Conservation (phyloP, 257 asterid genomes). For the Petunia secreta region DNA sequence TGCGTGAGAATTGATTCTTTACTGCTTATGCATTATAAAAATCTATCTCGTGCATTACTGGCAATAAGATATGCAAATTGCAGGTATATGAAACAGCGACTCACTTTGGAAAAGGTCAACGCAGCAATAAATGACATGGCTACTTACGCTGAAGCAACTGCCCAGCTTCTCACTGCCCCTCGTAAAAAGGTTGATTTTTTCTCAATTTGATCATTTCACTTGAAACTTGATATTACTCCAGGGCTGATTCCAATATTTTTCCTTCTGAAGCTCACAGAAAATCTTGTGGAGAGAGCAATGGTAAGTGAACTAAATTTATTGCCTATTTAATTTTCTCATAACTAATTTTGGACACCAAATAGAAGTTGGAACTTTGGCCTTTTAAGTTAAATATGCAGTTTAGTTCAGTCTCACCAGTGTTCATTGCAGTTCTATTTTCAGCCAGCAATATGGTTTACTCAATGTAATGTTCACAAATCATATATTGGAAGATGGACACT, state of each 20-base stretch:
- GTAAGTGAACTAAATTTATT: constrained; percentile 45
- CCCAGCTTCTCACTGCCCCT: constrained; percentile 86
- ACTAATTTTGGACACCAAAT: background rate
- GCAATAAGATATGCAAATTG: constrained; percentile 37
- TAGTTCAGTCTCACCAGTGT: background rate
- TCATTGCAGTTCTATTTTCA: constrained; percentile 17
- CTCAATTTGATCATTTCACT: constrained; percentile 31
- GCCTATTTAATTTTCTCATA: background rate
- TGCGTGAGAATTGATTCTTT: background rate
- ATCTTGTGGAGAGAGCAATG: constrained; percentile 81
- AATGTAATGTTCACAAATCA: background rate
- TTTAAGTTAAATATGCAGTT: background rate
- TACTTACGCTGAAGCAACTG: constrained; percentile 80
- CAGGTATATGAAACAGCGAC: constrained; percentile 97
- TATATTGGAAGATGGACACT: background rate
- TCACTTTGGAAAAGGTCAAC: constrained; percentile 86
- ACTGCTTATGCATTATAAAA: constrained; percentile 18
- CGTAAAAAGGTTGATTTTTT: constrained; percentile 64
- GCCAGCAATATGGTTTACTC: background rate
- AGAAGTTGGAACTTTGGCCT: background rate
- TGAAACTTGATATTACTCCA: background rate
- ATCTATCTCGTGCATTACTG: constrained; percentile 21
- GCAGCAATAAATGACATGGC: constrained; percentile 91
- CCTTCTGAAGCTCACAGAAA: constrained; percentile 72
- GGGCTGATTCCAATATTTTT: constrained; percentile 28